Percentiles rank a stretch among this genome's conserved stretches.
These are phyloP conservation scores for Arabidopsis hybrid DNA, from an alignment of 441 rosid species.

Conservation along the genomic window DNA sequence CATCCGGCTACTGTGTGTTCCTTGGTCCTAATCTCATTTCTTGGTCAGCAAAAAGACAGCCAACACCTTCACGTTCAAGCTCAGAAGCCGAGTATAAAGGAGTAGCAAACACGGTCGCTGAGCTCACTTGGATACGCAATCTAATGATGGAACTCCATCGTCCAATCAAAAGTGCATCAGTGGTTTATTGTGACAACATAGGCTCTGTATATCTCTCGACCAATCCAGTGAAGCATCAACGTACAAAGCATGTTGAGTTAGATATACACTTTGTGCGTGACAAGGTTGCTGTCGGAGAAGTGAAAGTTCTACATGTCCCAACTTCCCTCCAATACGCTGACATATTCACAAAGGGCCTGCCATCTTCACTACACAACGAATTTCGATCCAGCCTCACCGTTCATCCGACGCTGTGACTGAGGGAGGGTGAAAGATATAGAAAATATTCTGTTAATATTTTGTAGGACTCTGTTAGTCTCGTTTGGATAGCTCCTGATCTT, in stretches of 20 bases:
- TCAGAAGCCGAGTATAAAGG: background rate
- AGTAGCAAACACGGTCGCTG: background rate
- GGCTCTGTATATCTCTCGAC: background rate
- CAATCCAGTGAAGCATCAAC: background rate
- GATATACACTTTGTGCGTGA: background rate
- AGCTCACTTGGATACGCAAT: background rate
- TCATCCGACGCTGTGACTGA: background rate
- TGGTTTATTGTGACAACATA: background rate
- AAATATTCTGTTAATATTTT: background rate
- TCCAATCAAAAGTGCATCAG: rapidly evolving
- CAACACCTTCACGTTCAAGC: background rate
- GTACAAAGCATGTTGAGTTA: background rate
- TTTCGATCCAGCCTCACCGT: background rate
- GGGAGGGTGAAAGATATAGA: background rate
- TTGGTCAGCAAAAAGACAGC: background rate
- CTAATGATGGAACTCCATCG: background rate
- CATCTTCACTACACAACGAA: rapidly evolving
- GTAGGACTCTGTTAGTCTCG: too few species aligned
- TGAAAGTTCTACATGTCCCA: background rate
- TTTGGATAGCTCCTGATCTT: too few species aligned
- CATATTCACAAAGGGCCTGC: background rate
- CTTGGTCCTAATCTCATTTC: background rate
- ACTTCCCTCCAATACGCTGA: background rate
- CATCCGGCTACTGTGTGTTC: background rate
- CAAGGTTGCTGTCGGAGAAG: background rate